Conservation (phyloP, 2,329 filamentous ascomycete species). For the Colletotrichum filicis region DNA sequence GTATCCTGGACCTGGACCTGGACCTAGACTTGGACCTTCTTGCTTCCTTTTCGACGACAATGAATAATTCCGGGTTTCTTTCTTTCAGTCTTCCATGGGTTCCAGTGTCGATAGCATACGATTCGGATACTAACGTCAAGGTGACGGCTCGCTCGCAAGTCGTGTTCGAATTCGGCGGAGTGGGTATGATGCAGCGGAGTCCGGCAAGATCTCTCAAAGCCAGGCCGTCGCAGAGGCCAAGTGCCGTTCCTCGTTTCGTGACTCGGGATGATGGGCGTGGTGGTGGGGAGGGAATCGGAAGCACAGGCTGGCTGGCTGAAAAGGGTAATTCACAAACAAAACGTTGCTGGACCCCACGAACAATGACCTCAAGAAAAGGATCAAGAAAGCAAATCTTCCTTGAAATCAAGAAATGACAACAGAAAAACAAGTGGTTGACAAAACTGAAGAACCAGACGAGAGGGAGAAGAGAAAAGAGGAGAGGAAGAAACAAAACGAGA, state of each 20-base stretch:
- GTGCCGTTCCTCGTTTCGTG: neutral
- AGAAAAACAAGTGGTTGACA: no score
- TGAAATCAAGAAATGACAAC: neutral
- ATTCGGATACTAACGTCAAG: neutral
- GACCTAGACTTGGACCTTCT: neutral
- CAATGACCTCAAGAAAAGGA: neutral
- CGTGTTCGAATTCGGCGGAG: slow-evolving; percentile 1
- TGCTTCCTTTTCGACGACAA: neutral
- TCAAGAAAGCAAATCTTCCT: neutral
- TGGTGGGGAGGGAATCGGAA: neutral
- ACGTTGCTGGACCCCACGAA: neutral
- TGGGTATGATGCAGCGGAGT: neutral
- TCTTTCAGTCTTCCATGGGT: neutral
- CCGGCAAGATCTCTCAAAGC: neutral
- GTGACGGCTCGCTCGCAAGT: neutral
- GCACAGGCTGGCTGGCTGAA: slow-evolving; percentile 26
- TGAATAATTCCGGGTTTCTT: neutral
- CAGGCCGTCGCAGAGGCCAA: neutral
- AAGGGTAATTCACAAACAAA: neutral
- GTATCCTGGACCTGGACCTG: neutral
- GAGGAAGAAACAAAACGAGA: neutral
- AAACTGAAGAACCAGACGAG: neutral
- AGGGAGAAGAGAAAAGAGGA: neutral
- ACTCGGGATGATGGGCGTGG: neutral
- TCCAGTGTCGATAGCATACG: neutral